These are phyloP conservation scores for Pseudonectria foliicola DNA, from an alignment of 2,329 filamentous ascomycete species.

Conservation along the genomic window DNA sequence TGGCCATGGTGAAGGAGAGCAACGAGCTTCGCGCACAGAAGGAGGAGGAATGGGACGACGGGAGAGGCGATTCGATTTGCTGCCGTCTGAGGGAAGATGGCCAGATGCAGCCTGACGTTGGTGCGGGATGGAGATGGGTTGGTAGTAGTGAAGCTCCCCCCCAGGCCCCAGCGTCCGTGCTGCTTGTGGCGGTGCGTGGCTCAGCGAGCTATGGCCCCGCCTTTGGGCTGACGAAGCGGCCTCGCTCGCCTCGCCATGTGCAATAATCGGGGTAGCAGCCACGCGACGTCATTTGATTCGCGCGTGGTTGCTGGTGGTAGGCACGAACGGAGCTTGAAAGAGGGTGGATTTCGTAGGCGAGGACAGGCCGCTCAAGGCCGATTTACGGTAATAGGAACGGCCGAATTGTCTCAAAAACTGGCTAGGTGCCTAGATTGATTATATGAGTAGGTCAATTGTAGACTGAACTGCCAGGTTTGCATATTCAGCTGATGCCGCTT, in stretches of 20 bases:
- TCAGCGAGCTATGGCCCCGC: constrained; percentile 14
- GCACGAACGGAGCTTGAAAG: no score
- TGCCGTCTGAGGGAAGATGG: neutral
- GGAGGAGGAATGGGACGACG: constrained; percentile 6
- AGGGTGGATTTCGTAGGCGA: no score
- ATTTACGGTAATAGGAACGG: no score
- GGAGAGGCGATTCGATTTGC: constrained; percentile 2
- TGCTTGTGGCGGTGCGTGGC: constrained; percentile 11
- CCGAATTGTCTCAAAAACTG: no score
- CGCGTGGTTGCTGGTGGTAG: neutral
- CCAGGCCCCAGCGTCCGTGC: constrained; percentile 7
- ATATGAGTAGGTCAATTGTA: no score
- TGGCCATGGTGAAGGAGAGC: constrained; percentile 60
- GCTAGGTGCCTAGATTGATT: no score
- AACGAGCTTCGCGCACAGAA: constrained; percentile 16
- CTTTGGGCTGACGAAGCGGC: constrained; percentile 4
- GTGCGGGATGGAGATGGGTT: constrained; percentile 2
- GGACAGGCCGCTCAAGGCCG: no score
- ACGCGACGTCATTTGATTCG: constrained; percentile 5
- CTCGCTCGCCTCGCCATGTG: constrained; percentile 6
- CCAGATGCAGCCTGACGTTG: constrained; percentile 1
- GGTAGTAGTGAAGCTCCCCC: constrained; percentile 16
- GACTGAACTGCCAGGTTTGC: no score
- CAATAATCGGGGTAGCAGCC: constrained; percentile 7
- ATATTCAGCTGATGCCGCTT: no score